phyloP scores from a whole-genome alignment of 2,329 filamentous ascomycete genomes.

The Pseudopithomyces chartarum region DNA sequence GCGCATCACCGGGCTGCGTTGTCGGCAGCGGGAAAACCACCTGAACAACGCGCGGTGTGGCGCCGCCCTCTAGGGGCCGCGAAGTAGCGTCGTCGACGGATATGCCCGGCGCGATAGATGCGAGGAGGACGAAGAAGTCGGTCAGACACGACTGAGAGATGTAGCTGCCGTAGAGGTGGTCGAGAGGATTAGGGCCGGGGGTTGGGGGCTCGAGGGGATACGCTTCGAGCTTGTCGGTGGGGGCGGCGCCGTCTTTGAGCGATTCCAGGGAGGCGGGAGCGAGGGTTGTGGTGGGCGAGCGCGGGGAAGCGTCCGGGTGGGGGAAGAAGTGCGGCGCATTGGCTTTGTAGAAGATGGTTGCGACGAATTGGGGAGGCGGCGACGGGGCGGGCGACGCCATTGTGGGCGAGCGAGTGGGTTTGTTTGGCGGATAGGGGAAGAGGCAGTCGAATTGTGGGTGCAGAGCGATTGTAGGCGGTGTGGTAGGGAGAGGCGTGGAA shows the following conservation, averaged over 20 bases:
- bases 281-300: conserved; percentile 35
- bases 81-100: conserved; percentile 54
- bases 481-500: neutral
- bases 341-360: conserved; percentile 46
- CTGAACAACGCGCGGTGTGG: conserved; percentile 68
- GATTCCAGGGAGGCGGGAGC: conserved; percentile 38
- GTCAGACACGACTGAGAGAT: conserved; percentile 61
- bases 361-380: conserved; percentile 29
- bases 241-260: conserved; percentile 53
- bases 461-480: no score
- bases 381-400: conserved; percentile 21
- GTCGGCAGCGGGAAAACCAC: conserved; percentile 64
- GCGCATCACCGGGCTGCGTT: conserved; percentile 58
- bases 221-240: conserved; percentile 56
- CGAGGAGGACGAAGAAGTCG: conserved; percentile 59
- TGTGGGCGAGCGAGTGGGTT: conserved; percentile 3
- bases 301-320: conserved; percentile 54
- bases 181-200: conserved; percentile 59
- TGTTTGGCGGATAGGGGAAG: neutral
- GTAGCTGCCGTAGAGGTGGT: conserved; percentile 60
- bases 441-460: no score
- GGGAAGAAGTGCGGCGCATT: conserved; percentile 45
- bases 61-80: conserved; percentile 62
- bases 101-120: conserved; percentile 55
- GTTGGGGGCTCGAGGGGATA: conserved; percentile 61